Evolutionary conservation across 257 asterid genomes (phyloP), one percentile per base, ranked within the genome.

Genomic region (Solanum tacnaense): DNA sequence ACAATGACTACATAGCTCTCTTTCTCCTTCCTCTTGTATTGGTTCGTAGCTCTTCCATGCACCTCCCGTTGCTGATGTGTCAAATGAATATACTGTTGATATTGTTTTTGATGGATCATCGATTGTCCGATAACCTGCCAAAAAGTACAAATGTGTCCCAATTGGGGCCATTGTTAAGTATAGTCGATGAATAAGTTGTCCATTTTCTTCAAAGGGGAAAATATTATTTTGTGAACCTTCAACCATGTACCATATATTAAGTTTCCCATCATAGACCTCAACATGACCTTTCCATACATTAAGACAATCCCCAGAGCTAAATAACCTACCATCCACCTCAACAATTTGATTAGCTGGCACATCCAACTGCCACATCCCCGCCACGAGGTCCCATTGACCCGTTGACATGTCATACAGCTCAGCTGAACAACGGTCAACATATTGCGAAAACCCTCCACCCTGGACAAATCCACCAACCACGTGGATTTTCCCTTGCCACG

Each of bases 341-440:
- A 84, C 91, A 5, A 93, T 93, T 83, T 94, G 94, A 71, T 94
- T 92, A 60, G 94, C 93, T 44, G 96, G 96, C 88, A 94, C 92
- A 52, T 92, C 95, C 52, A 92, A 72, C 35, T 91, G 93, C 96
- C 96, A 92, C 93, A 92, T 90, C 84, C 93, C 89, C 0, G 86
- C 70, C 35, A 89, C 89, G 3, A 92, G 92, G 85, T 88, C 91
- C 95, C 94, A 92, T 60, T 18, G 35, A 7, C 88, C 89, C 3
- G 84, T 25, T 23, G 84, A 27, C 11, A 29, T 85, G 12, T 93
- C 82, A 62, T 92, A 94, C 89, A 94, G 92, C 82, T 93, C 94
- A 10, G 92, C 92, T 0, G 93, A 92, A 27, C 94, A 90, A 1
- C 94, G 90, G 16, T 89, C 92, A 44, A 94, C 81, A 20, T 71